phyloP scores from a whole-genome alignment of 805 yeast species.

The Tetrapisispora fleetii region DNA sequence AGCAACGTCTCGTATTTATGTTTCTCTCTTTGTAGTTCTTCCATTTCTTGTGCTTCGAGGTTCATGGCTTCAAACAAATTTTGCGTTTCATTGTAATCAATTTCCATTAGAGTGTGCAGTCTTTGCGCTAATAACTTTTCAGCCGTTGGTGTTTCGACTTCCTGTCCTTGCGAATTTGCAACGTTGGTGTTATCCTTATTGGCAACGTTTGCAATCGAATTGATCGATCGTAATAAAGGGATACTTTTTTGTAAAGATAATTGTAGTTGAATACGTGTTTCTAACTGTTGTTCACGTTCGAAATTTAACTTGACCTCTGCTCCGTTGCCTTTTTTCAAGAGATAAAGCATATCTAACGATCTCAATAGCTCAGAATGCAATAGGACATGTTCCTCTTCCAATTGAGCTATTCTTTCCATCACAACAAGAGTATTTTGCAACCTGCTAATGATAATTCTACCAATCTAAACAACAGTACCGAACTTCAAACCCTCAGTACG shows the following conservation, averaged over 20 bases:
- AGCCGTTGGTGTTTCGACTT: background rate
- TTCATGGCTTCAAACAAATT: slow-evolving; percentile 5
- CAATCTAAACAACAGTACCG: too few species aligned
- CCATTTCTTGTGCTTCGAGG: slow-evolving; percentile 3
- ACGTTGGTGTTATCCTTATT: background rate
- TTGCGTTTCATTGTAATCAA: slow-evolving; percentile 12
- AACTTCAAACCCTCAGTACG: too few species aligned
- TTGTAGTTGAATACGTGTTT: slow-evolving; percentile 15
- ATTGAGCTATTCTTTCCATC: slow-evolving; percentile 1
- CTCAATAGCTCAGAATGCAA: slow-evolving; percentile 27
- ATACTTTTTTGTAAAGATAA: slow-evolving; percentile 18
- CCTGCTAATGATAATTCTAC: too few species aligned
- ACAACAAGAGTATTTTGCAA: background rate
- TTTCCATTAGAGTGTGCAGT: slow-evolving; percentile 10
- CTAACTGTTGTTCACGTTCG: slow-evolving; percentile 8
- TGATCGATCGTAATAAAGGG: slow-evolving; percentile 13
- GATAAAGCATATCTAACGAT: slow-evolving; percentile 28
- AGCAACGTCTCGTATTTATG: background rate
- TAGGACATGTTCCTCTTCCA: slow-evolving; percentile 25
- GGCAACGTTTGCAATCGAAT: slow-evolving; percentile 3
- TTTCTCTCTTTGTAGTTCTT: slow-evolving; percentile 1
- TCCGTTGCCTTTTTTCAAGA: slow-evolving; percentile 5
- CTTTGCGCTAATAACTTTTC: slow-evolving; percentile 13
- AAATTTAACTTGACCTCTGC: background rate
- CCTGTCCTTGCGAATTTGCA: background rate